Evolutionary conservation across 2,329 filamentous ascomycete species (phyloP), one percentile per base, ranked within the genome.

Genomic region (Didymella glomerata): DNA sequence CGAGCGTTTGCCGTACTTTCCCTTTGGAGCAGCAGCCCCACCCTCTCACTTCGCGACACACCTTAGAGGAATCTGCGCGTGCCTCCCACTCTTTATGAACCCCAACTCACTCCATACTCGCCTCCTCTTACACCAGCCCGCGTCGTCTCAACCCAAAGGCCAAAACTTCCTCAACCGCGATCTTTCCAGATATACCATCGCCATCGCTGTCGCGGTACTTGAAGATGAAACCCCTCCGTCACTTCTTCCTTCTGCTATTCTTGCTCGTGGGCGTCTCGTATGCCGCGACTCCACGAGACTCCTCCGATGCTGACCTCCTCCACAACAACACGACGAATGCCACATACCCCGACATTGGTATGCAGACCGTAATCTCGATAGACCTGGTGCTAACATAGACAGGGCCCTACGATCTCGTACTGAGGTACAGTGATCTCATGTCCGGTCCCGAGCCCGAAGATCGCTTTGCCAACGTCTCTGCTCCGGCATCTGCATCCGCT

Each of bases 1-100:
- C 27, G 27, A 30, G 13, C 52, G 46, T 56, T 56, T 45, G 46
- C 30, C 40, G 40, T 28, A 28, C 38, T 11, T 55, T 49, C 53
- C 30, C 30, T 44, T 45, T 44, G 4, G 7, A 24, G 53, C 16
- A 20, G 8, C 6, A 25, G 25, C 8, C 18, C 51, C 45, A 34
- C 34, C 13, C 38, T 41, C 8, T 44, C 45, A 48, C 36, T 22
- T 9, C 18, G 9, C n/a, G 8, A 40, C n/a, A 8, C 36, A 6
- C 40, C 40, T 16, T n/a, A 20, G 5, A 20, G 14, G 18, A n/a
- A 22, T 25, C 6, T 34, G 34, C 25, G 34, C 24, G 6, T 27
- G 20, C 1, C 32, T n/a, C 16, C 10, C 20, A 25, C 7, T 44
- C 11, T 44, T 8, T 25, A 20, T 44, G 13, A n/a, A n/a, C 11